These are phyloP conservation scores for Solanum chacoense DNA, from an alignment of 305 asterid genomes.

Conservation along the genomic window DNA sequence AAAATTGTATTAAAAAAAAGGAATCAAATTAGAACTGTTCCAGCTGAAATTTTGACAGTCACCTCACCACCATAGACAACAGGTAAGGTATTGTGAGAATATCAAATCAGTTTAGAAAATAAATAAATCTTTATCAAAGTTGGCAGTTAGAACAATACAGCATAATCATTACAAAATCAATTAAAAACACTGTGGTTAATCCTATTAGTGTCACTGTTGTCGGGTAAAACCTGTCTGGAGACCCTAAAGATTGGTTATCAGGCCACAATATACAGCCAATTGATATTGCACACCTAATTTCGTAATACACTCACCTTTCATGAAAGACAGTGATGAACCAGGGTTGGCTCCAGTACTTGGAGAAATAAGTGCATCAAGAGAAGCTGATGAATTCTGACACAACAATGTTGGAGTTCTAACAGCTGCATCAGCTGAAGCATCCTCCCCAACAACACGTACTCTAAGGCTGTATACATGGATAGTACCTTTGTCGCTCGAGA, in stretches of 20 bases:
- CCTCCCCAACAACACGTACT: conserved; percentile 68
- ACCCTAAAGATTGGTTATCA: background rate
- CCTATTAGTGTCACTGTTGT: background rate
- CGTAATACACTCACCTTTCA: conserved; percentile 56
- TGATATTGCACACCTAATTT: background rate
- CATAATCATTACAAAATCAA: background rate
- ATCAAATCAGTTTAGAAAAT: background rate
- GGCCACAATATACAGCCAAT: conserved; percentile 6
- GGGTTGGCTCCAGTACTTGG: conserved; percentile 69
- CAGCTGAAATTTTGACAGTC: background rate
- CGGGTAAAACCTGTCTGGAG: background rate
- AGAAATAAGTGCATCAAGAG: conserved; percentile 70
- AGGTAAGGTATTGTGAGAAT: background rate
- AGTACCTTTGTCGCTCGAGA: conserved; percentile 89
- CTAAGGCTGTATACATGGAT: conserved; percentile 83
- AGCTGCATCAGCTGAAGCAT: conserved; percentile 40
- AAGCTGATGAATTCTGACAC: conserved; percentile 38
- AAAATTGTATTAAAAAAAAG: conserved; percentile 8
- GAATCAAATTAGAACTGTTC: conserved; percentile 2
- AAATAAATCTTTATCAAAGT: background rate
- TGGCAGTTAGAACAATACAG: background rate
- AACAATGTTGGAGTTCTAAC: conserved; percentile 33
- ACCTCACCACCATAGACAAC: conserved; percentile 1
- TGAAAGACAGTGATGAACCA: conserved; percentile 78
- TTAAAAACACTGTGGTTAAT: background rate